phyloP scores from a whole-genome alignment of 176 grass and related monocot species.

The Ananas comosus region DNA sequence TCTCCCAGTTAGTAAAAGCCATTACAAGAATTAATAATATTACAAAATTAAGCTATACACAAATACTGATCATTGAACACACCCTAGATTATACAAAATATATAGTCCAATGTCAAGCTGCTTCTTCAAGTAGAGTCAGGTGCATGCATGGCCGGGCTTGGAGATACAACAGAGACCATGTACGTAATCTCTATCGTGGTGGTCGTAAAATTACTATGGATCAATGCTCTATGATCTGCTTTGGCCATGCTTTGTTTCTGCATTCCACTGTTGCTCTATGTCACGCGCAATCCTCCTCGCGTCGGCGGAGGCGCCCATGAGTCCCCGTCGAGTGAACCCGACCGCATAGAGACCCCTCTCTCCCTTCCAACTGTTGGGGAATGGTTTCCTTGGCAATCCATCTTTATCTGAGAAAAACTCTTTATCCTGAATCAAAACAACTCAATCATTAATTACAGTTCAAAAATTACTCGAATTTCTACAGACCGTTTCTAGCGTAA shows the following conservation, averaged over 20 bases:
- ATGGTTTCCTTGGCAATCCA: slow-evolving; percentile 70
- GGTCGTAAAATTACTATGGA: too few species aligned
- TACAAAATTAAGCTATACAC: too few species aligned
- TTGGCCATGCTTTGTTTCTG: slow-evolving; percentile 9
- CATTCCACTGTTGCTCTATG: slow-evolving; percentile 52
- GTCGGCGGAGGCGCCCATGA: slow-evolving; percentile 70
- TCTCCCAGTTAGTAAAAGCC: too few species aligned
- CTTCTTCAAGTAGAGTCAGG: background rate
- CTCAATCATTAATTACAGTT: slow-evolving; percentile 9
- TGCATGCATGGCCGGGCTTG: background rate
- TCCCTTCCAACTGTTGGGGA: slow-evolving; percentile 84
- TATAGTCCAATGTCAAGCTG: background rate
- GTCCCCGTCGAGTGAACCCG: slow-evolving; percentile 58
- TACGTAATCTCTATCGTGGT: too few species aligned
- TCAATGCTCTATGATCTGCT: background rate
- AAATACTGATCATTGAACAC: too few species aligned
- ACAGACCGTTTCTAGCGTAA: too few species aligned
- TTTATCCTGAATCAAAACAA: slow-evolving; percentile 37
- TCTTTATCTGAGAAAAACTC: slow-evolving; percentile 81
- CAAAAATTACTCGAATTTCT: background rate
- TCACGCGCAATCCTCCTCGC: slow-evolving; percentile 65
- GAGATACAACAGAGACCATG: too few species aligned
- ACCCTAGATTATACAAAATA: too few species aligned
- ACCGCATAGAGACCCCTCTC: slow-evolving; percentile 68
- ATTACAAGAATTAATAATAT: too few species aligned